A percentile compares a stretch with the other conserved stretches of the same genome.
Evolutionary conservation across 257 asterid species (phyloP).

Genomic region (Primulina huaijiensis): DNA sequence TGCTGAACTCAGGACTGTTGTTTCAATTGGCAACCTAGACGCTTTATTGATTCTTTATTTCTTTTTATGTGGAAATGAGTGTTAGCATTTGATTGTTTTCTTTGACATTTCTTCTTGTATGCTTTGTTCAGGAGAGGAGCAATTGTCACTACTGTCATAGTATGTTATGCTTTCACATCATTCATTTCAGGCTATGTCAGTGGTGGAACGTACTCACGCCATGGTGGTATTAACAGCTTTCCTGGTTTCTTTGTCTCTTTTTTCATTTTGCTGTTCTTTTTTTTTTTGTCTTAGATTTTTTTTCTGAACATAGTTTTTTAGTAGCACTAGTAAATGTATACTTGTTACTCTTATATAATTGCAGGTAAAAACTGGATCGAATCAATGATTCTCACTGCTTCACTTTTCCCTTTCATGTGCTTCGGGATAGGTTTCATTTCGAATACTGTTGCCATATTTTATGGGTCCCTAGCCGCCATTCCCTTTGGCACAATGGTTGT

Average conservation of each 20-base stretch:
- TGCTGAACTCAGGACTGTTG: too few species aligned
- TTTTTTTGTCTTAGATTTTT: neutral
- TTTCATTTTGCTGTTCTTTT: neutral
- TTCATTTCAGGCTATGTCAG: conserved; percentile 64
- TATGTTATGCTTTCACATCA: conserved; percentile 63
- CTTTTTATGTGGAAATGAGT: neutral
- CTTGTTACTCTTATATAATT: neutral
- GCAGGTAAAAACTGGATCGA: conserved; percentile 64
- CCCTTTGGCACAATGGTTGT: conserved; percentile 42
- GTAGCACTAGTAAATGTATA: neutral
- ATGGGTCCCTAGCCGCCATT: conserved; percentile 68
- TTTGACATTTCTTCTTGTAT: conserved; percentile 16
- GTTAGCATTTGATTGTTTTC: conserved; percentile 1
- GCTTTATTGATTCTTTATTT: neutral
- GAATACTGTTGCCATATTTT: conserved; percentile 61
- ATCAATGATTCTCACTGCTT: conserved; percentile 59
- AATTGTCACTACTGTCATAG: conserved; percentile 54
- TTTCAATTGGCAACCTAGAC: neutral
- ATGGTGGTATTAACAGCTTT: conserved; percentile 45
- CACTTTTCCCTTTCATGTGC: conserved; percentile 66
- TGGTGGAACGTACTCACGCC: conserved; percentile 63
- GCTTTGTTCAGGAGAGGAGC: conserved; percentile 52
- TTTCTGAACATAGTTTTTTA: neutral
- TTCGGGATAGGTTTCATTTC: conserved; percentile 58
- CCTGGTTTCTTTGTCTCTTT: neutral